These are phyloP conservation scores for Chlorella sp. DNA, from an alignment of 139 green algal species.

Conservation along the genomic window DNA sequence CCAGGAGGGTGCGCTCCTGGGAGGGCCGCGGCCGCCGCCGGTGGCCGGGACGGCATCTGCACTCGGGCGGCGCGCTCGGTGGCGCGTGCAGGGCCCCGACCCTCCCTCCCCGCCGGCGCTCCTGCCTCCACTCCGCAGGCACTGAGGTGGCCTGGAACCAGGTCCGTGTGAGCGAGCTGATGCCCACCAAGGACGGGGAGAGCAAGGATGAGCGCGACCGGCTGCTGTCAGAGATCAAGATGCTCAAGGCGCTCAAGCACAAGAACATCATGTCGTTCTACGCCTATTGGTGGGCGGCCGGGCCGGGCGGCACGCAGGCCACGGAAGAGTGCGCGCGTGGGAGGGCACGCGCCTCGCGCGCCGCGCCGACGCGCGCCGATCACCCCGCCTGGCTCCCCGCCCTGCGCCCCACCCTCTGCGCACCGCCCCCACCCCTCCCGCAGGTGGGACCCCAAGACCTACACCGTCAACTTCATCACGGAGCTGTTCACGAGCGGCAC, in stretches of 20 bases:
- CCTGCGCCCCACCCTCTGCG: too few species aligned
- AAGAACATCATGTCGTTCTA: constrained; percentile 99
- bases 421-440: too few species aligned
- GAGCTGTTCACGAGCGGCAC: constrained; percentile 98
- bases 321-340: too few species aligned
- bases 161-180: constrained; percentile 75
- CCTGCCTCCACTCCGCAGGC: constrained; percentile 21
- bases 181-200: constrained; percentile 40
- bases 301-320: too few species aligned
- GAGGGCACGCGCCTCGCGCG: too few species aligned
- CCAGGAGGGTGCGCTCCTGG: constrained; percentile 60
- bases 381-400: too few species aligned
- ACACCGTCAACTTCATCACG: constrained; percentile 99
- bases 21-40: background rate
- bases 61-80: background rate
- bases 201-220: constrained; percentile 82
- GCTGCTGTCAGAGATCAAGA: constrained; percentile 93
- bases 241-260: constrained; percentile 97
- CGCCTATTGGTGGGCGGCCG: constrained; percentile 95
- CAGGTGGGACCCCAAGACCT: constrained; percentile 86
- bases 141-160: constrained; percentile 99
- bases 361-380: too few species aligned
- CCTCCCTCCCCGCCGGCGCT: background rate
- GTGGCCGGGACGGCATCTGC: background rate
- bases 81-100: background rate